Base-by-base conservation (phyloP, 768 basidiomycete genomes). In the Panus rudis region DNA sequence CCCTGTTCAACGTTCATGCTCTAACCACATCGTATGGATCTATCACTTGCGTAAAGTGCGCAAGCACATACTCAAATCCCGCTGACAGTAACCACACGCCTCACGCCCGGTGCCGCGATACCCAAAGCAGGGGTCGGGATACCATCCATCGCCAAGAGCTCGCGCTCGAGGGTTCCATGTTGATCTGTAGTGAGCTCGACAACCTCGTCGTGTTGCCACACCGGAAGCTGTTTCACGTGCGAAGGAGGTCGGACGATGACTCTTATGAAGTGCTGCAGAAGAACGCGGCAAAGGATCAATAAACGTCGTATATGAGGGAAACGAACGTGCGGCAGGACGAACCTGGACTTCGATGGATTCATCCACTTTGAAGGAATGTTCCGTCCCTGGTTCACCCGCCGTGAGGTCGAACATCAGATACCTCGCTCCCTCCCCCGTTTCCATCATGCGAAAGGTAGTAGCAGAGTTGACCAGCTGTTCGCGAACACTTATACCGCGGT, bases 71-170 rank as follows among this genome's bases (percentile, higher is more conserved):
- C n/a, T n/a, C n/a, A n/a, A n/a, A n/a, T n/a, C n/a, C n/a, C n/a
- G n/a, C n/a, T n/a, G n/a, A n/a, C n/a, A n/a, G n/a, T n/a, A n/a
- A n/a, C n/a, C n/a, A n/a, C n/a, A n/a, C n/a, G n/a, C n/a, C n/a
- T n/a, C n/a, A n/a, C n/a, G n/a, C n/a, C n/a, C n/a, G n/a, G n/a
- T n/a, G n/a, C n/a, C n/a, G 42, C 23, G 51, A 70, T 53, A 8
- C 66, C 69, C 25, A 72, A 52, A 2, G 71, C 71, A 4, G 70
- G 71, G 11, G 63, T 61, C 6, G 67, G 65, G 14, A 56, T 52
- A 1, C 66, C 68, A 13, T 64, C 68, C 19, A 63, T 57, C 6
- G 61, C 59, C 23, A 59, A 54, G 17, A 68, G 43, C 46, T 70
- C 71, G 33, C 59, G 59, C 32, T 66, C 64, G 20, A 60, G 52